Percentiles rank a stretch among this genome's conserved stretches.
Evolutionary conservation across 2,329 filamentous ascomycete genomes (phyloP).

Genomic region (Aspergillus novofumigatus): DNA sequence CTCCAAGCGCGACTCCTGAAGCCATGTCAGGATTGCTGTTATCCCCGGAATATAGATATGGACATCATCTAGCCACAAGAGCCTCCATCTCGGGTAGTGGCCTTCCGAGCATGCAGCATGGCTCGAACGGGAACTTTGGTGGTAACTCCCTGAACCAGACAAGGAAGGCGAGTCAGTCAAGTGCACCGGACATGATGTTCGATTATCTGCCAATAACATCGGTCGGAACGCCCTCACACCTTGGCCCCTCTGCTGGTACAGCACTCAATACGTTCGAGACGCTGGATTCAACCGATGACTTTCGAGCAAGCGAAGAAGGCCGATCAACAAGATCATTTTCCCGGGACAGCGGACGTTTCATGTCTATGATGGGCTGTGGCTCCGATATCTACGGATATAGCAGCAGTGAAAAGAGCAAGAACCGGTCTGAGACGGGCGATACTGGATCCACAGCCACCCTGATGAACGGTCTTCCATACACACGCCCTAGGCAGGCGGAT

Average conservation of each 20-base stretch:
- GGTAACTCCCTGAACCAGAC: conserved; percentile 15
- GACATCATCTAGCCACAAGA: conserved; percentile 15
- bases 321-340: conserved; percentile 17
- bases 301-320: conserved; percentile 8
- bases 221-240: conserved; percentile 12
- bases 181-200: conserved; percentile 27
- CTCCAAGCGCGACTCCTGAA: conserved; percentile 14
- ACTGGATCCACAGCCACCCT: conserved; percentile 28
- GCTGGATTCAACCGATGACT: conserved; percentile 18
- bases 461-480: conserved; percentile 41
- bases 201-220: conserved; percentile 24
- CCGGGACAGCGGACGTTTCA: conserved; percentile 16
- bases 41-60: conserved; percentile 16
- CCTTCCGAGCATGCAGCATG: conserved; percentile 17
- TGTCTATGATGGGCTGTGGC: conserved; percentile 28
- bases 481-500: conserved; percentile 25
- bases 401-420: conserved; percentile 28
- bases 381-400: conserved; percentile 39
- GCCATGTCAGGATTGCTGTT: conserved; percentile 14
- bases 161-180: conserved; percentile 15
- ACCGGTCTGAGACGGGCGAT: conserved; percentile 21
- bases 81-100: conserved; percentile 4
- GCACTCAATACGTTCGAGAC: conserved; percentile 14
- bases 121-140: conserved; percentile 19
- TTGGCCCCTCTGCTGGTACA: conserved; percentile 7